phyloP scores from a whole-genome alignment of 2,329 filamentous ascomycete genomes.

The Rutstroemia sp. region DNA sequence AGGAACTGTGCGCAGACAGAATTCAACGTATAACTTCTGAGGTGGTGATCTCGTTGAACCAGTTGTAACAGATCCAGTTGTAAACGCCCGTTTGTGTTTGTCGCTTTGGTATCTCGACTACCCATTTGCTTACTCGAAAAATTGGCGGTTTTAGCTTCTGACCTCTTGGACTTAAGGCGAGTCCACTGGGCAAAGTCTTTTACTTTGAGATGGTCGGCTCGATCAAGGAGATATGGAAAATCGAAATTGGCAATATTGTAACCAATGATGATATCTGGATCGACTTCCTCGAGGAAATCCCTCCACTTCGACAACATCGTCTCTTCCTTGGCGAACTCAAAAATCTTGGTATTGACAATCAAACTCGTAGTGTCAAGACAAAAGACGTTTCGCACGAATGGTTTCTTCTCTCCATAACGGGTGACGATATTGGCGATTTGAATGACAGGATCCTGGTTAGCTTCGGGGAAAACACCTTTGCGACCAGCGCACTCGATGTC shows the following conservation, averaged over 20 bases:
- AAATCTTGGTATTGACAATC: constrained; percentile 90
- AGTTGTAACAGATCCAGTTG: constrained; percentile 93
- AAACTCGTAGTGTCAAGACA: constrained; percentile 85
- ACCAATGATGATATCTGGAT: constrained; percentile 95
- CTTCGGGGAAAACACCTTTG: constrained; percentile 94
- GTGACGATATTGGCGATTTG: constrained; percentile 97
- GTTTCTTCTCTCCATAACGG: constrained; percentile 87
- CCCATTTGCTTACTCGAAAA: constrained; percentile 99
- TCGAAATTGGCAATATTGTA: constrained; percentile 99
- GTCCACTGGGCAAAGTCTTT: constrained; percentile 80
- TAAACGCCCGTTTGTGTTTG: constrained; percentile 88
- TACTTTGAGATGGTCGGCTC: constrained; percentile 78
- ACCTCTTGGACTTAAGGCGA: constrained; percentile 63
- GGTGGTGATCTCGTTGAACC: constrained; percentile 87
- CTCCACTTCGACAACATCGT: constrained; percentile 92
- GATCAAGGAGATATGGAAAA: constrained; percentile 89
- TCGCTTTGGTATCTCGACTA: constrained; percentile 86
- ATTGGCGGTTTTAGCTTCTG: constrained; percentile 69
- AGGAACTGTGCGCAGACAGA: constrained; percentile 93
- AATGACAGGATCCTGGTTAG: constrained; percentile 86
- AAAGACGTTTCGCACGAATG: constrained; percentile 94
- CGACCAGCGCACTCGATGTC: constrained; percentile 98
- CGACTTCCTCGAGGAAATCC: constrained; percentile 80
- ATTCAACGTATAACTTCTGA: constrained; percentile 95
- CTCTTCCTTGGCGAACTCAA: constrained; percentile 73